Evolutionary conservation across 73 alveolate species (phyloP).

Genomic region (Effrenium voratum): DNA sequence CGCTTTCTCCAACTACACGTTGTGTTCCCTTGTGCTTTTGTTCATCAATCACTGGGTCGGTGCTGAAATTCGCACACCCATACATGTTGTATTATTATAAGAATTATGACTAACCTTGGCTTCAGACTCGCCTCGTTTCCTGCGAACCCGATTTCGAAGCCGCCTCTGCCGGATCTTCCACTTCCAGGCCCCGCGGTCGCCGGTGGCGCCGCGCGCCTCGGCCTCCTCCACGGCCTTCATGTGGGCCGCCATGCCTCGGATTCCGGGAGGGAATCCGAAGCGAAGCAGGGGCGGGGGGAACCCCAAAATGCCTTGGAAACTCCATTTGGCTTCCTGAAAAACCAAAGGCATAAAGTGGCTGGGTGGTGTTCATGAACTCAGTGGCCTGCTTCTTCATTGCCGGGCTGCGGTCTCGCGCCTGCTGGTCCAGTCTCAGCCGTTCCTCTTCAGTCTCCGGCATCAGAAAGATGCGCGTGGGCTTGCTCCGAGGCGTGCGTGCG

Average conservation of each 20-base stretch:
- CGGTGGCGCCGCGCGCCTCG: slow-evolving; percentile 72
- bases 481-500: background rate
- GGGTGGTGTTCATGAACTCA: background rate
- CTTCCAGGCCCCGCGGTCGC: slow-evolving; percentile 90
- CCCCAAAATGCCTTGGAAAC: background rate
- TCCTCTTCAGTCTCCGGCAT: slow-evolving; percentile 42
- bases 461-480: background rate
- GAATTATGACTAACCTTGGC: too few species aligned
- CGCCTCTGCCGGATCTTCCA: slow-evolving; percentile 92
- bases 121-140: too few species aligned
- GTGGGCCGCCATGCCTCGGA: slow-evolving; percentile 80
- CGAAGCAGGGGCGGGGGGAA: background rate
- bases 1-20: too few species aligned
- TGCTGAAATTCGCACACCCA: too few species aligned
- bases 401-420: slow-evolving; percentile 61
- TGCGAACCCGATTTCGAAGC: background rate
- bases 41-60: too few species aligned
- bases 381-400: background rate
- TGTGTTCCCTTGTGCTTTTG: too few species aligned
- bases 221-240: slow-evolving; percentile 92
- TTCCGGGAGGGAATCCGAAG: background rate
- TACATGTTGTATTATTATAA: too few species aligned
- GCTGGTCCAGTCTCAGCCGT: slow-evolving; percentile 62
- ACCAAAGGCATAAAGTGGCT: background rate
- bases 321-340: background rate